phyloP scores from a whole-genome alignment of 495 filamentous ascomycete genomes.

The Aspergillus mulundensis region DNA sequence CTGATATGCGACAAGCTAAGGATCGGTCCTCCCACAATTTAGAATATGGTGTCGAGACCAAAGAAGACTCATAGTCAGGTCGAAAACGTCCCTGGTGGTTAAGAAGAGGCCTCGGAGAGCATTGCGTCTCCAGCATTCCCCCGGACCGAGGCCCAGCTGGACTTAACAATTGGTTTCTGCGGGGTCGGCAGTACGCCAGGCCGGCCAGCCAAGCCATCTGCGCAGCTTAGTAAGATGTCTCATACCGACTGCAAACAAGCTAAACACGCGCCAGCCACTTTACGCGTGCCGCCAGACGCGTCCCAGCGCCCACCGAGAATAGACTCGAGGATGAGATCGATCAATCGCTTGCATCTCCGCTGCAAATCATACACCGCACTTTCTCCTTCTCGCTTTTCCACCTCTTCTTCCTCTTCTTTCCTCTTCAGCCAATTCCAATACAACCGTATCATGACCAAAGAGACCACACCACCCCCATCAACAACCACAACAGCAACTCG shows the following conservation, averaged over 20 bases:
- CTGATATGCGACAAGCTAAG: neutral
- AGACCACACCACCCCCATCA: conserved; percentile 34
- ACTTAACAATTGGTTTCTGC: conserved; percentile 14
- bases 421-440: neutral
- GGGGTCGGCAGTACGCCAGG: conserved; percentile 4
- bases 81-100: conserved; percentile 3
- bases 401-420: neutral
- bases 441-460: conserved; percentile 50
- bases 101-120: conserved; percentile 1
- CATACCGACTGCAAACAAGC: conserved; percentile 3
- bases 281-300: conserved; percentile 36
- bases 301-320: conserved; percentile 13
- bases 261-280: conserved; percentile 16
- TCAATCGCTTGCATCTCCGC: neutral
- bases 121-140: neutral
- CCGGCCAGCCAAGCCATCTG: neutral
- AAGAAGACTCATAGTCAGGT: neutral
- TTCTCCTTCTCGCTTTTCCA: conserved; percentile 7
- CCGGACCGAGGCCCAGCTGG: conserved; percentile 28
- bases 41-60: conserved; percentile 47
- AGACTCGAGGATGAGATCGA: neutral
- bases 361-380: conserved; percentile 7
- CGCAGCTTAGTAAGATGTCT: conserved; percentile 1
- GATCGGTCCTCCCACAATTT: conserved; percentile 37
- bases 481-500: conserved; percentile 25